phyloP scores from a whole-genome alignment of 83 land plant species.

The Picea engelmannii region DNA sequence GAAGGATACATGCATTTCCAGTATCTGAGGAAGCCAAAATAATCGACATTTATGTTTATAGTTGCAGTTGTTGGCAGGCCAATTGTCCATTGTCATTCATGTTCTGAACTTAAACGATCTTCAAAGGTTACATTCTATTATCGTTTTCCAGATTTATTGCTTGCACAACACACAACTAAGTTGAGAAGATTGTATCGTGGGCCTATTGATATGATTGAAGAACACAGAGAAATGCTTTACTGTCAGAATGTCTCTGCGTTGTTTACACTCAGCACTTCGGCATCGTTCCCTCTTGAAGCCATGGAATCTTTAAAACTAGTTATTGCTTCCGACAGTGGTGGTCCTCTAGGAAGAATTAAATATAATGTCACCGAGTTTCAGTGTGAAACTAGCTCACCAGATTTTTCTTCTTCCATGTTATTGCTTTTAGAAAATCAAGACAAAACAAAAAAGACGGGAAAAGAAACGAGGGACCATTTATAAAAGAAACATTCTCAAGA shows the following conservation, averaged over 20 bases:
- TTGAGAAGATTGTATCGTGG: constrained; percentile 79
- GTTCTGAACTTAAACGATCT: too few species aligned
- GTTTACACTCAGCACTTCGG: too few species aligned
- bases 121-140: too few species aligned
- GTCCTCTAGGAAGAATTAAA: constrained; percentile 86
- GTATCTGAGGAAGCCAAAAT: too few species aligned
- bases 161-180: constrained; percentile 82
- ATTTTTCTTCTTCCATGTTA: too few species aligned
- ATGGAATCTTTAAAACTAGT: constrained; percentile 98
- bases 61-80: too few species aligned
- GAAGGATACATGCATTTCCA: too few species aligned
- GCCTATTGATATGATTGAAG: constrained; percentile 94
- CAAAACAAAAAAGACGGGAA: constrained; percentile 75
- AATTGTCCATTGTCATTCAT: too few species aligned
- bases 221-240: constrained; percentile 9
- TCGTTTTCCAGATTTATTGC: constrained; percentile 92
- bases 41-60: too few species aligned
- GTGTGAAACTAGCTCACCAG: constrained; percentile 83
- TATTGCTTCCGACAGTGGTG: constrained; percentile 99
- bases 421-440: too few species aligned
- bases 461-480: constrained; percentile 74
- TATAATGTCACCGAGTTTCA: constrained; percentile 76
- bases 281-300: constrained; percentile 93
- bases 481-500: constrained; percentile 9
- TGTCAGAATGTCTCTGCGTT: too few species aligned